These are phyloP conservation scores for Linderina pennispora DNA, from an alignment of 192 early-diverging fungal species.

Conservation along the genomic window DNA sequence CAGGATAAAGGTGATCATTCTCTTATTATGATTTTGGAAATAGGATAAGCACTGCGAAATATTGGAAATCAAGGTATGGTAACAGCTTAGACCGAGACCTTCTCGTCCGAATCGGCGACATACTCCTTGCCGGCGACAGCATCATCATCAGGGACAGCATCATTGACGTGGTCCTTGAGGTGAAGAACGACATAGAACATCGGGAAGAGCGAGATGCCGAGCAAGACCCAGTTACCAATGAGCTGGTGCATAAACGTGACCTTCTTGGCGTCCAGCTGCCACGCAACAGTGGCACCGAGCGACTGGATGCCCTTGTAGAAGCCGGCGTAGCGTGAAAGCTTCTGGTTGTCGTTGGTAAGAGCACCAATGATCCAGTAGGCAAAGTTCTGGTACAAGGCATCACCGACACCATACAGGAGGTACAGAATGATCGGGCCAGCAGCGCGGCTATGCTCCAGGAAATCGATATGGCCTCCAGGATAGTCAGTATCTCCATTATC, in stretches of 20 bases:
- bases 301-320: slow-evolving; percentile 59
- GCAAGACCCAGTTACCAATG: slow-evolving; percentile 11
- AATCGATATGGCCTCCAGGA: slow-evolving; percentile 1
- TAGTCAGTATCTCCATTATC: neutral
- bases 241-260: slow-evolving; percentile 26
- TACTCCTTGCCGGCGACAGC: neutral
- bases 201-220: slow-evolving; percentile 18
- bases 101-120: neutral
- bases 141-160: neutral
- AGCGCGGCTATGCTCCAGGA: neutral
- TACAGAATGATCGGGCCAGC: slow-evolving; percentile 52
- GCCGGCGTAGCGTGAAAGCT: slow-evolving; percentile 56
- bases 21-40: neutral
- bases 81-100: neutral
- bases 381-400: slow-evolving; percentile 65
- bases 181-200: slow-evolving; percentile 29
- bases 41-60: neutral
- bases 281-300: slow-evolving; percentile 46
- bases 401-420: slow-evolving; percentile 58
- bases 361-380: slow-evolving; percentile 70
- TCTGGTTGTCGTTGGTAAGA: slow-evolving; percentile 62
- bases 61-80: neutral
- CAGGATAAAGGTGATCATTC: neutral
- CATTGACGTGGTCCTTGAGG: slow-evolving; percentile 15
- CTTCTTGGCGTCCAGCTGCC: slow-evolving; percentile 50